phyloP scores from a whole-genome alignment of 2,329 filamentous ascomycete species.

The Fusarium concolor region DNA sequence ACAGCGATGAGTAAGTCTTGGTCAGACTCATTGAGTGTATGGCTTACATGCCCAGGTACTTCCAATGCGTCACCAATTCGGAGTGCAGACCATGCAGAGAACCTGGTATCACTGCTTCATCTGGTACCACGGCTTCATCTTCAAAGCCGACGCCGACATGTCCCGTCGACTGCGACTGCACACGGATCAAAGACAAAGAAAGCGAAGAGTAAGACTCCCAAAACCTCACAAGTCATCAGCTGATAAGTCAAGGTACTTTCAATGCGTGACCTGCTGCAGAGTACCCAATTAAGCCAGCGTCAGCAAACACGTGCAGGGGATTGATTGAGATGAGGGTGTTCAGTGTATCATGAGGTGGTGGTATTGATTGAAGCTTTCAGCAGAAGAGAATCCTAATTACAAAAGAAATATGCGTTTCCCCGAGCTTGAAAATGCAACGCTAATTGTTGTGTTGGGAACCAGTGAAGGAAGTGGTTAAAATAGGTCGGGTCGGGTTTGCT shows the following conservation, averaged over 20 bases:
- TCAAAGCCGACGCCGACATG: slow-evolving; percentile 7
- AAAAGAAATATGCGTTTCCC: slow-evolving; percentile 7
- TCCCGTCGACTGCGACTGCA: slow-evolving; percentile 41
- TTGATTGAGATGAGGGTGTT: no score
- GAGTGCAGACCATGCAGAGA: slow-evolving; percentile 44
- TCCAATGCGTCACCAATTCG: slow-evolving; percentile 47
- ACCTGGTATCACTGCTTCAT: slow-evolving; percentile 16
- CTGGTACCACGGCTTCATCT: no score
- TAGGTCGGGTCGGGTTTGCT: neutral
- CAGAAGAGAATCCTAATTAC: neutral
- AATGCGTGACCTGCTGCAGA: slow-evolving; percentile 49
- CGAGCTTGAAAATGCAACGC: slow-evolving; percentile 11
- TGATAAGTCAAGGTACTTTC: slow-evolving; percentile 45
- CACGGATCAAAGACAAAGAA: slow-evolving; percentile 41
- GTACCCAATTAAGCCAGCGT: neutral
- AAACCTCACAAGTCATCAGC: neutral
- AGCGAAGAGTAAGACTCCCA: slow-evolving; percentile 44
- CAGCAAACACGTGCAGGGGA: neutral
- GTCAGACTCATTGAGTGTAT: neutral
- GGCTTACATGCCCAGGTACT: slow-evolving; percentile 38
- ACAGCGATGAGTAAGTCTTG: slow-evolving; percentile 40
- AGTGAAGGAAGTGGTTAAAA: neutral
- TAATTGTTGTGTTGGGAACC: neutral
- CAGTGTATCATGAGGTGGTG: slow-evolving; percentile 1
- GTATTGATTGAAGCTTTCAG: neutral